A percentile compares a stretch with the other conserved stretches of the same genome.
phyloP scores from a whole-genome alignment of 805 yeast genomes.

The Torulaspora delbrueckii region DNA sequence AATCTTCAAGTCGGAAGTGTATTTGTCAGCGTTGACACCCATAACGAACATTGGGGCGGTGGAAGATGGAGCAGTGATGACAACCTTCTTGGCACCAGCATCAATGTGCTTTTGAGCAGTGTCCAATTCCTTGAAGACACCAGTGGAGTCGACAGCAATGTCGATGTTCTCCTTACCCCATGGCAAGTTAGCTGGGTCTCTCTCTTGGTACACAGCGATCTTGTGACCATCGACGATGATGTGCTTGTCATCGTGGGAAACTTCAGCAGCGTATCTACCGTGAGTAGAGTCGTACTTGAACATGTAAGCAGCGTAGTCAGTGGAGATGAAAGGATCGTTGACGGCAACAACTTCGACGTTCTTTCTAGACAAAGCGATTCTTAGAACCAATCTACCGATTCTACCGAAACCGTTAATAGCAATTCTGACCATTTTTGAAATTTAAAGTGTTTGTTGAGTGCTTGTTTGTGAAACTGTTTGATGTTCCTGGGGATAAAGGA shows the following conservation, averaged over 20 bases:
- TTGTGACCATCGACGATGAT: conserved; percentile 50
- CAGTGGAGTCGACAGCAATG: conserved; percentile 65
- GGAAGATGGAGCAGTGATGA: conserved; percentile 66
- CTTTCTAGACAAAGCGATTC: conserved; percentile 54
- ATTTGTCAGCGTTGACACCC: conserved; percentile 62
- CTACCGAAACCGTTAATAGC: conserved; percentile 74
- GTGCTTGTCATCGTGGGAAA: conserved; percentile 46
- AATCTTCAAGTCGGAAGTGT: conserved; percentile 52
- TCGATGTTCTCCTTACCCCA: conserved; percentile 62
- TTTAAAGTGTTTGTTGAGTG: neutral
- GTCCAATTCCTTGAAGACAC: conserved; percentile 62
- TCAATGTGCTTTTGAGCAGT: conserved; percentile 65
- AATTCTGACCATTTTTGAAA: conserved; percentile 36
- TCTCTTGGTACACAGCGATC: conserved; percentile 53
- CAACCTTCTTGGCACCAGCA: conserved; percentile 70
- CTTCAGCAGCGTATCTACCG: conserved; percentile 58
- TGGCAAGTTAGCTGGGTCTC: conserved; percentile 64
- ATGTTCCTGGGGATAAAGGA: conserved; percentile 11
- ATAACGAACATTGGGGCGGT: conserved; percentile 72
- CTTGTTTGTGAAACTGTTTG: conserved; percentile 10
- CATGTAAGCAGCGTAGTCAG: conserved; percentile 69
- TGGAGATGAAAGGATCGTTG: conserved; percentile 65
- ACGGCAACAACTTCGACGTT: conserved; percentile 56
- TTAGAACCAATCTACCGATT: conserved; percentile 63
- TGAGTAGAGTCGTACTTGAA: conserved; percentile 73